A percentile compares a stretch with the other conserved stretches of the same genome.
phyloP scores from a whole-genome alignment of 805 yeast genomes.

The Wickerhamiella shivajii region DNA sequence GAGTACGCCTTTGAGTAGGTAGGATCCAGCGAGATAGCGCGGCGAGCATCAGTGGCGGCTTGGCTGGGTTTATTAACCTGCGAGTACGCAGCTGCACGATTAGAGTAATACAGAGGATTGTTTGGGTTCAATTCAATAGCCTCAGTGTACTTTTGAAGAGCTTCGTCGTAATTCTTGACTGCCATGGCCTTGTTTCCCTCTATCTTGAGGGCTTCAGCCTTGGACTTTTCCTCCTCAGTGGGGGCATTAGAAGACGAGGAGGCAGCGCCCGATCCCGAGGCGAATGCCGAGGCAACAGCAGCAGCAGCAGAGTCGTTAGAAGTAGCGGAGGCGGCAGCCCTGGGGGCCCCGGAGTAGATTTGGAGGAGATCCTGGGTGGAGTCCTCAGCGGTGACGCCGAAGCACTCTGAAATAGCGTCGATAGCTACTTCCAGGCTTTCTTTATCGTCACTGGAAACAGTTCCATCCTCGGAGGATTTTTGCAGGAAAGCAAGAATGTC shows the following conservation, averaged over 20 bases:
- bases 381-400: slow-evolving; percentile 39
- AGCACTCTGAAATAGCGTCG: slow-evolving; percentile 83
- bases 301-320: slow-evolving; percentile 3
- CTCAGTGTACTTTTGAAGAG: slow-evolving; percentile 62
- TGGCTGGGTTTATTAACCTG: slow-evolving; percentile 56
- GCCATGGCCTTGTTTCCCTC: slow-evolving; percentile 91
- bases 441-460: slow-evolving; percentile 58
- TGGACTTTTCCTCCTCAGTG: slow-evolving; percentile 34
- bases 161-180: slow-evolving; percentile 48
- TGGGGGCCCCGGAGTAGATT: slow-evolving; percentile 11
- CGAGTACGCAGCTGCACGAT: slow-evolving; percentile 94
- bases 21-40: slow-evolving; percentile 67
- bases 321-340: slow-evolving; percentile 11
- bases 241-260: background rate
- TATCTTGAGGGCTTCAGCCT: slow-evolving; percentile 72
- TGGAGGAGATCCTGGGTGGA: slow-evolving; percentile 23
- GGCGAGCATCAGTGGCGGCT: slow-evolving; percentile 73
- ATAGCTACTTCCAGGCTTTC: slow-evolving; percentile 91
- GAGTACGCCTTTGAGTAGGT: slow-evolving; percentile 84
- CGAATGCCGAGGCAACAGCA: background rate
- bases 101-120: slow-evolving; percentile 76
- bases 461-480: slow-evolving; percentile 41
- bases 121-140: slow-evolving; percentile 58
- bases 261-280: background rate
- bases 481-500: slow-evolving; percentile 63